Conservation (phyloP, 306 rosid genomes). For the Quercus alba region DNA sequence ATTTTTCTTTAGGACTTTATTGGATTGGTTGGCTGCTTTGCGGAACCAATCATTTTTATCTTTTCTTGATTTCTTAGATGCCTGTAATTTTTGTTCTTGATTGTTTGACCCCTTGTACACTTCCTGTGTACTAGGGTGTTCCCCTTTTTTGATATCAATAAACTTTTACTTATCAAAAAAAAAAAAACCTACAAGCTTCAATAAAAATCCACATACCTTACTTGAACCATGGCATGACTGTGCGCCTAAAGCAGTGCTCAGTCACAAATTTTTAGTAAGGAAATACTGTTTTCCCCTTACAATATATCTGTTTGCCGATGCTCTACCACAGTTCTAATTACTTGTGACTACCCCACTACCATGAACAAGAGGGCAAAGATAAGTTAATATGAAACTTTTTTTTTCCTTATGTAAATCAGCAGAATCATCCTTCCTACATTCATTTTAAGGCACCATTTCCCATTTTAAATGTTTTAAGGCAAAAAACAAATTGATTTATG, state of each 20-base stretch:
- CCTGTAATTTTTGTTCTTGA: too few species aligned
- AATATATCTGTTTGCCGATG: not conserved
- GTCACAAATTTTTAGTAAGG: not conserved
- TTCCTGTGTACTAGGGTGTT: too few species aligned
- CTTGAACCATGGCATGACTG: not conserved
- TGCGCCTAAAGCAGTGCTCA: not conserved
- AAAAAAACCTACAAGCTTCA: too few species aligned
- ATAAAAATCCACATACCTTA: not conserved
- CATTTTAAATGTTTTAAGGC: too few species aligned
- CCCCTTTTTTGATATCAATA: too few species aligned
- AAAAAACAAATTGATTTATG: not conserved
- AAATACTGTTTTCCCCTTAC: not conserved
- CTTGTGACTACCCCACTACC: not conserved
- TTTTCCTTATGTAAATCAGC: not conserved
- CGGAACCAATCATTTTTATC: too few species aligned
- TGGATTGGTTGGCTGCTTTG: too few species aligned
- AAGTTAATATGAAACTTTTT: not conserved
- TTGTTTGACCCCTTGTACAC: too few species aligned
- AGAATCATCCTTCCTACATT: not conserved
- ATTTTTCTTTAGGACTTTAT: too few species aligned
- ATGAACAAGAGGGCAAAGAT: not conserved
- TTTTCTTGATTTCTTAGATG: too few species aligned
- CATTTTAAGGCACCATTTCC: too few species aligned
- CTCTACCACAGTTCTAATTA: not conserved
- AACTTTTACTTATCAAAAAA: too few species aligned